Evolutionary conservation across 1,284 basidiomycete species (phyloP), one percentile per base, ranked within the genome.

Genomic region (Vanrija humicola): DNA sequence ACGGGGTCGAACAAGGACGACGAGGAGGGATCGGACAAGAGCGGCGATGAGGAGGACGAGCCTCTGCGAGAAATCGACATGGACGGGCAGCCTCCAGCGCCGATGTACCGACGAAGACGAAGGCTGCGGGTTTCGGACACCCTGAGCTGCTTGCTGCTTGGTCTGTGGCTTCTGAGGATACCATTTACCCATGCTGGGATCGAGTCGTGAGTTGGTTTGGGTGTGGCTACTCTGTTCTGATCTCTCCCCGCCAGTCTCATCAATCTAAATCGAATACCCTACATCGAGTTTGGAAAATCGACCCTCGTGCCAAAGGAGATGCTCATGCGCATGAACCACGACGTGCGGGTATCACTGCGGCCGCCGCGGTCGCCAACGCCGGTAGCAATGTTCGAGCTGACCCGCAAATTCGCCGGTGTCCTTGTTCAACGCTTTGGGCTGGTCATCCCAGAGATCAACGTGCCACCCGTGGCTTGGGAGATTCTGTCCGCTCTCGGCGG

Each of bases 401-500:
- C 61, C 51, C 52, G 58, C 7, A 38, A 46, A 38, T 65, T 73
- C 23, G 68, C 65, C 16, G 43, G 63, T 19, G 55, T 50, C 14
- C 51, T 68, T 12, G 18, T 48, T 3, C 67, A 72, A 12, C 67
- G 70, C 1, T 87, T 83, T 69, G 82, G 81, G 8, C 74, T 94
- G n/a, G 73, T 75, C 44, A 84, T 87, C 7, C 91, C 91, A 0
- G 87, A 90, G 68, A 77, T 83, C 60, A 96, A 96, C 66, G 81
- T 82, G 4, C 84, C 85, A 6, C 88, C 88, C 1, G 76, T 94
- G 21, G 79, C 93, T 26, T 94, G 90, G 89, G 82, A 88, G n/a
- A 79, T 86, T 1, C 81, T 87, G 7, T 81, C 83, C 50, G 78
- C 78, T 14, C 78, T 95, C 56, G 82, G 86, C 46, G 87, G 90